Conservation (phyloP, 192 early-diverging fungal species). For the Gamsiella multidivaricata region DNA sequence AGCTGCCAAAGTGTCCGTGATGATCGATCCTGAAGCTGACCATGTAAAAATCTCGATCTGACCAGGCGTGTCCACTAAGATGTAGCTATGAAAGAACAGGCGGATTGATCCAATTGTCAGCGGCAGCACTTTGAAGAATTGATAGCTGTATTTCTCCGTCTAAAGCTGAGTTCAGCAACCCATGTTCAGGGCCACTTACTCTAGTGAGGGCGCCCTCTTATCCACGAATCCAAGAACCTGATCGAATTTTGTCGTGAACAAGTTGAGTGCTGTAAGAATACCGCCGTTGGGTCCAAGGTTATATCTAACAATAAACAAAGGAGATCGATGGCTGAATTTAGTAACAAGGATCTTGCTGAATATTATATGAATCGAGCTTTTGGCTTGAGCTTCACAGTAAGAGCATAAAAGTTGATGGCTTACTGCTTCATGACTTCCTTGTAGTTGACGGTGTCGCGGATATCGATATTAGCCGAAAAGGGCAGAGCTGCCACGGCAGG, state of each 20-base stretch:
- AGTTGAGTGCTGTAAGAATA: conserved; percentile 93
- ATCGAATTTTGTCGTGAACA: conserved; percentile 99
- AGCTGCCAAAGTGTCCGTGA: conserved; percentile 92
- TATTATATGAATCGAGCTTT: too few relatives aligned
- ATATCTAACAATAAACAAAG: conserved; percentile 81
- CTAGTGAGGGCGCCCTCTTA: conserved; percentile 77
- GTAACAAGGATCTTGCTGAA: too few relatives aligned
- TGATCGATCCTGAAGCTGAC: conserved; percentile 96
- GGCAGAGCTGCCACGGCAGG: conserved; percentile 89
- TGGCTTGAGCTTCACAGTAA: too few relatives aligned
- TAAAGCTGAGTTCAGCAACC: too few relatives aligned
- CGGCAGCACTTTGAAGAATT: too few relatives aligned
- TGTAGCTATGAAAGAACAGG: conserved; percentile 64
- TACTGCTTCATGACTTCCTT: conserved; percentile 99
- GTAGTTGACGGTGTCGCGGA: conserved; percentile 97
- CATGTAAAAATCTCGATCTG: conserved; percentile 99
- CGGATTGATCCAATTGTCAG: neutral
- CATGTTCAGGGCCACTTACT: too few relatives aligned
- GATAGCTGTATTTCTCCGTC: neutral
- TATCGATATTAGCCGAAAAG: conserved; percentile 96
- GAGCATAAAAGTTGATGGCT: conserved; percentile 1
- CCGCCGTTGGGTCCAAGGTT: conserved; percentile 97
- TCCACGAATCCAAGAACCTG: conserved; percentile 91
- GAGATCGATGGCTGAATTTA: too few relatives aligned
- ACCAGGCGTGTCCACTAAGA: conserved; percentile 94